A percentile compares a stretch with the other conserved stretches of the same genome.
Conservation (phyloP, 148 eudicot species). For the Suaeda aralocaspica region DNA sequence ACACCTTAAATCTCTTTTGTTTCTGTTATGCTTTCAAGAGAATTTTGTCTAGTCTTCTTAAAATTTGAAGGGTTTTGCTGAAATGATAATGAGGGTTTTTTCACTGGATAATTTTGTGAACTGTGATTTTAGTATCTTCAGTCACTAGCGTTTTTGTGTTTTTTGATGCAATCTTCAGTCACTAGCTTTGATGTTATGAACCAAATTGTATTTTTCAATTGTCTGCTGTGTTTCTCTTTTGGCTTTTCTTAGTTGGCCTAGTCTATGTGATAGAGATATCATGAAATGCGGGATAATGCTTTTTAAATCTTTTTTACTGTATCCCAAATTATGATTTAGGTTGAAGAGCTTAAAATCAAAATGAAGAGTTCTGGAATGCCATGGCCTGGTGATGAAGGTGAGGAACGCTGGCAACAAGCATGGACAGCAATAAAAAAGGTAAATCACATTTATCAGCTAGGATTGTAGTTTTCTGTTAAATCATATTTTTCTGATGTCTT, state of each 20-base stretch:
- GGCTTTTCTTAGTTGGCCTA: background rate
- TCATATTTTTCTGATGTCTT: no score
- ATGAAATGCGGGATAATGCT: background rate
- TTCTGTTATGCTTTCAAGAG: no score
- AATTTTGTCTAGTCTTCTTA: no score
- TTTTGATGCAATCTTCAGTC: no score
- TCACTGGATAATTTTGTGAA: no score
- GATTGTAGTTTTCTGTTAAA: background rate
- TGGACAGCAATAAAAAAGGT: constrained; percentile 96
- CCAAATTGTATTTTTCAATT: no score
- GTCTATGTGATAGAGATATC: background rate
- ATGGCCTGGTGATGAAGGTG: constrained; percentile 99
- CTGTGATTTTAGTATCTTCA: no score
- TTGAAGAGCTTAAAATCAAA: constrained; percentile 67
- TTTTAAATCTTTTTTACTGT: background rate
- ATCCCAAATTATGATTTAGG: constrained; percentile 37
- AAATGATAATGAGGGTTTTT: no score
- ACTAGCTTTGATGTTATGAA: background rate
- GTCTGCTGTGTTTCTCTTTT: background rate
- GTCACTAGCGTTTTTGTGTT: no score
- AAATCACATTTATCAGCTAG: constrained; percentile 10
- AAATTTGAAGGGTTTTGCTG: no score
- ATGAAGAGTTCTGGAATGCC: constrained; percentile 94
- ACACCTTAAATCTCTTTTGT: no score
- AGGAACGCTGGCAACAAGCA: constrained; percentile 87